Evolutionary conservation across 2,329 filamentous ascomycete species (phyloP), one percentile per base, ranked within the genome.

Genomic region (Colletotrichum eleusines): DNA sequence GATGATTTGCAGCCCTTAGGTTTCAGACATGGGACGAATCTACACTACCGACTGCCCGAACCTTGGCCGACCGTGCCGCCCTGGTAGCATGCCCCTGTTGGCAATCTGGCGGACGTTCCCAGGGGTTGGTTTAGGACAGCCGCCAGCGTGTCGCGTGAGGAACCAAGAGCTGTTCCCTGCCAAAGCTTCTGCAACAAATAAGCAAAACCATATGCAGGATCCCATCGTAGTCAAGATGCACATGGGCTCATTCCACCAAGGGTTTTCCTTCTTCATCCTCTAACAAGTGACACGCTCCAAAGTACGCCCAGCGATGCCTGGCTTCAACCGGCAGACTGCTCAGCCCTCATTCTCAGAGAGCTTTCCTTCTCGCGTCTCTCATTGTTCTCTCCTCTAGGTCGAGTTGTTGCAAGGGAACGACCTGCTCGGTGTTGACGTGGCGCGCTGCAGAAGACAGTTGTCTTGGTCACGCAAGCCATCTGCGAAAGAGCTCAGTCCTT

Each of bases 21-120:
- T 69, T 71, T 71, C 69, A 69, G 38, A 63, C 53, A 53, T 71
- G 51, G 69, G 69, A 71, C 51, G 69, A 63, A 48, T 68, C 46
- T 63, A n/a, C n/a, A n/a, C n/a, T n/a, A 38, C 68, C 48, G 44
- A 48, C 46, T 63, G 46, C 42, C 58, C 59, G 64, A 69, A 71
- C 53, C 64, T 69, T 63, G 51, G 63, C 48, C 53, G 26, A 18
- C 9, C 42, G 20, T 9, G 18, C 42, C 42, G 42, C 42, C 35
- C 48, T 23, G 66, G 42, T 38, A 38, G 53, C 54, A n/a, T 44
- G 54, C 31, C 62, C 51, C 12, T 40, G 14, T 16, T 40, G 38
- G 38, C 58, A 48, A 48, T 40, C n/a, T 48, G 44, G 31, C 16
- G n/a, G 33, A 46, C 55, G 28, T 23, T 55, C 35, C 48, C 23